Evolutionary conservation across 2,329 filamentous ascomycete species (phyloP).

Genomic region (Ceratocystis variospora): DNA sequence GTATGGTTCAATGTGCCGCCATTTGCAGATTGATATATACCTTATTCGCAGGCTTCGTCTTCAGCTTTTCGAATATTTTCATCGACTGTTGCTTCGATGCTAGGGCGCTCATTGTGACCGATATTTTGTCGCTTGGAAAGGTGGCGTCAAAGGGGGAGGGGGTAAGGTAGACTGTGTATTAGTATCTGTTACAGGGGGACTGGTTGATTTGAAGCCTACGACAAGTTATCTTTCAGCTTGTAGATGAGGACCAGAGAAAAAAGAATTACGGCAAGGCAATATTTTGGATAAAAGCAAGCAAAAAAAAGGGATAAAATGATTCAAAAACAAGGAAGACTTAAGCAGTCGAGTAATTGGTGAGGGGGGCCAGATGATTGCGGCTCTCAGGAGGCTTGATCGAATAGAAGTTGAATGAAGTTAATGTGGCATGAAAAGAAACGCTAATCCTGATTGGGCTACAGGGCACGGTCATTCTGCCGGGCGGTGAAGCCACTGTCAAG

Average conservation of each 20-base stretch:
- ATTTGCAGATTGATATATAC: constrained; percentile 35
- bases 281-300: constrained; percentile 4
- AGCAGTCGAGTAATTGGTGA: background rate
- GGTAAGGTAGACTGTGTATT: constrained; percentile 1
- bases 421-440: constrained; percentile 31
- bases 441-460: constrained; percentile 26
- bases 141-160: constrained; percentile 1
- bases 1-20: background rate
- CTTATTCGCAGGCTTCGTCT: constrained; percentile 89
- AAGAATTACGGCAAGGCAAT: constrained; percentile 2
- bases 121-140: constrained; percentile 6
- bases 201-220: background rate
- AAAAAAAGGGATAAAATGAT: constrained; percentile 5
- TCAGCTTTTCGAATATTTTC: constrained; percentile 95
- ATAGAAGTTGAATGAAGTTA: constrained; percentile 25
- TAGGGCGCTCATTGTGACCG: constrained; percentile 41
- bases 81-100: constrained; percentile 91
- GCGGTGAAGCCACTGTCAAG: constrained; percentile 25
- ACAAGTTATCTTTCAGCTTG: background rate
- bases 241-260: constrained; percentile 9
- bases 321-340: background rate
- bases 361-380: constrained; percentile 6
- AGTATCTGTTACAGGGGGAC: constrained; percentile 8
- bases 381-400: constrained; percentile 27
- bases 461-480: constrained; percentile 27